phyloP scores from a whole-genome alignment of 345 rosid species.

The Brassica carinata region DNA sequence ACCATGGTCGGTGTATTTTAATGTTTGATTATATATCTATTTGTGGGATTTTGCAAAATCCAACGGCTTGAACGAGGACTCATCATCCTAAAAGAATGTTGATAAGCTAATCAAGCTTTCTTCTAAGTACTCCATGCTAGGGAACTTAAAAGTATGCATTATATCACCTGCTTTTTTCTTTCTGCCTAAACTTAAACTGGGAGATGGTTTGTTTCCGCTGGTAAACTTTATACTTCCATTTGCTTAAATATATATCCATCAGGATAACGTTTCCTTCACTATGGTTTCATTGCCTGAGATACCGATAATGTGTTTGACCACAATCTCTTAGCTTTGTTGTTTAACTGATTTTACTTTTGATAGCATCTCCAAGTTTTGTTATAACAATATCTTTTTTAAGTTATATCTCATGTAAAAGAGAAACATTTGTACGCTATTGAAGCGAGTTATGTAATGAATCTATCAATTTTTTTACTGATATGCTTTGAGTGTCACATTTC shows the following conservation, averaged over 20 bases:
- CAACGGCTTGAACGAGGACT: slow-evolving; percentile 29
- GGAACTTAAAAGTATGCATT: slow-evolving; percentile 1
- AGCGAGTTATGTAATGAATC: not conserved
- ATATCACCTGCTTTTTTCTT: not conserved
- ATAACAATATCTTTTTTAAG: not conserved
- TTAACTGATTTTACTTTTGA: not conserved
- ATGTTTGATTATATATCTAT: slow-evolving; percentile 31
- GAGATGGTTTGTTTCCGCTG: not conserved
- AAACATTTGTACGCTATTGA: not conserved
- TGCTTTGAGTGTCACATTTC: not conserved
- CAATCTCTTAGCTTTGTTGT: not conserved
- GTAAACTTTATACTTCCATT: slow-evolving; percentile 1
- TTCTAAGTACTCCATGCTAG: slow-evolving; percentile 10
- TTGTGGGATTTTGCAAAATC: slow-evolving; percentile 34
- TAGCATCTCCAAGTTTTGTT: not conserved
- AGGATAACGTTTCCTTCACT: not conserved
- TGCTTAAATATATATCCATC: not conserved
- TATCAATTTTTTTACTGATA: too few relatives aligned
- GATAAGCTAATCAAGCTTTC: slow-evolving; percentile 10
- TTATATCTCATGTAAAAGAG: not conserved
- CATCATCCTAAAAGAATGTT: slow-evolving; percentile 30
- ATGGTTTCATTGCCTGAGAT: slow-evolving; percentile 6
- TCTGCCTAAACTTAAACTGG: not conserved
- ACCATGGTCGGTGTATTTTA: slow-evolving; percentile 35
- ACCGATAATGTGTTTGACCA: not conserved